Base-by-base conservation (phyloP, 306 rosid species). In the Castanopsis chinensis region DNA sequence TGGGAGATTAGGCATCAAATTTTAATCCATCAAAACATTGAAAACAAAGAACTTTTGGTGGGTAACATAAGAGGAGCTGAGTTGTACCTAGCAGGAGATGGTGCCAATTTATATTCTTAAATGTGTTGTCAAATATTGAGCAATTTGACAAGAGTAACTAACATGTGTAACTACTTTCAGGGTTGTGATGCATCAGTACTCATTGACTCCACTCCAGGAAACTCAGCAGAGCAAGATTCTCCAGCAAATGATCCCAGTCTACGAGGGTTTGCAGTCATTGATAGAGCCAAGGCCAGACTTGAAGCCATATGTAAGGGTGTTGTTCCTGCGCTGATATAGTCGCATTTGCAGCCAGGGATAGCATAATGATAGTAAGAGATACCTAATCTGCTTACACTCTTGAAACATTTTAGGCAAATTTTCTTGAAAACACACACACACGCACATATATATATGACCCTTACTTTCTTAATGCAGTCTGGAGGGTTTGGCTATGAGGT, bases 281-380 rank as follows among this genome's bases (percentile, higher is more conserved):
- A 91, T 76, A 88, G 72, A 23, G 97, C 93, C n/a, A 89, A 92
- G 81, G 86, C 92, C 5, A 89, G 68, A 86, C 87, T 92, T 51
- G 95, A 92, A 87, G 89, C 82, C 13, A 71, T 53, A 15, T 90
- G 97, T 77, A 20, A 59, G 73, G 91, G 90, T 41, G 81, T 78
- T 35, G 93, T 90, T 92, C 97, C 6, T 90, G 96, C 45, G 92
- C 95, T 75, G 97, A 92, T 83, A 85, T 89, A 63, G 15, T 90
- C 64, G 92, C 97, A 20, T 88, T 90, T 83, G 96, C 96, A 76
- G 97, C 96, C 56, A 90, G 97, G 84, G 97, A 87, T 45, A 89
- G 90, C 79, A 64, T 90, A 59, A 89, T 83, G 70, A 41, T 90
- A 0, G 97, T 89, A 85, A 92, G 92, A 80, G 15, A 56, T 57